These are phyloP conservation scores for Suillus clintonianus DNA, from an alignment of 768 basidiomycete species.

Conservation along the genomic window DNA sequence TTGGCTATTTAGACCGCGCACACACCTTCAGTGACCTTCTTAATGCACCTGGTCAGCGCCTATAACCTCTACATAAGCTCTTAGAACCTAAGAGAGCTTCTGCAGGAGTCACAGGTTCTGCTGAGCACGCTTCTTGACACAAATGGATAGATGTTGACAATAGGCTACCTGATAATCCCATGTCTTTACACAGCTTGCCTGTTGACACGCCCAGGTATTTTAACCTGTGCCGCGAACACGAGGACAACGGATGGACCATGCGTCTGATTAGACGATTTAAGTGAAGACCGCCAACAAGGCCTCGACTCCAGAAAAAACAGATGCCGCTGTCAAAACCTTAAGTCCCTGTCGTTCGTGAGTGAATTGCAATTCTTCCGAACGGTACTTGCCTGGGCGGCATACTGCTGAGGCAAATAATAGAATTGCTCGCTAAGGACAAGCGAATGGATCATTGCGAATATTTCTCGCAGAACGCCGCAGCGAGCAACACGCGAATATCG, in stretches of 20 bases:
- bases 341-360: not conserved
- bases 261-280: not conserved
- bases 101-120: not conserved
- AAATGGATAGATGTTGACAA: not conserved
- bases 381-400: too few species aligned
- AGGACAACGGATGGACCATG: not conserved
- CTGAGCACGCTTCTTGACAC: not conserved
- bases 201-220: not conserved
- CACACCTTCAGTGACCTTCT: not conserved
- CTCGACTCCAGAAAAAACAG: not conserved
- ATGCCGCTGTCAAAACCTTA: not conserved
- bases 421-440: not conserved
- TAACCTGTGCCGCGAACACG: not conserved
- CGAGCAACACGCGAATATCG: not conserved
- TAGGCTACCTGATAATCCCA: not conserved
- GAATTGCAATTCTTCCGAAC: not conserved
- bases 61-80: not conserved
- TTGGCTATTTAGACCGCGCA: not conserved
- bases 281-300: not conserved
- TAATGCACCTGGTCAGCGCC: not conserved
- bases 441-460: not conserved
- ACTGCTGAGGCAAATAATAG: not conserved
- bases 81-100: not conserved
- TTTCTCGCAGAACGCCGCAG: not conserved
- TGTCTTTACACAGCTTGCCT: not conserved